Conservation (phyloP, 176 grass and related monocot species). For the Oryza brachyantha region DNA sequence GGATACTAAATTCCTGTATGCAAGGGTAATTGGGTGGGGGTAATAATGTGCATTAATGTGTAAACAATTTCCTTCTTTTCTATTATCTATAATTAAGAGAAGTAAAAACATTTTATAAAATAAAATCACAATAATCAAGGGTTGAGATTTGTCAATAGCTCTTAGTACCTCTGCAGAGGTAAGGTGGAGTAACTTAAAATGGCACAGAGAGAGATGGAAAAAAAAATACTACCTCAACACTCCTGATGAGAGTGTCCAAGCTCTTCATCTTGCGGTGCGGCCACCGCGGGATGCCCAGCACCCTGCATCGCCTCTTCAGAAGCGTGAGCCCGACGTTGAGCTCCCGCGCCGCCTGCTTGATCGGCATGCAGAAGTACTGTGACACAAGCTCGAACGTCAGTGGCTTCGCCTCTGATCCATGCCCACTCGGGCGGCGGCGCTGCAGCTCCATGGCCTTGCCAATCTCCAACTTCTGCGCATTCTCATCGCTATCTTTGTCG, state of each 20-base stretch:
- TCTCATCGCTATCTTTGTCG: not conserved
- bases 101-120: too few relatives aligned
- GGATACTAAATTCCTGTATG: too few relatives aligned
- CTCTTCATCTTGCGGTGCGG: slow-evolving; percentile 63
- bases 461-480: not conserved
- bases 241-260: slow-evolving; percentile 44
- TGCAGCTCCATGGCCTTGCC: not conserved
- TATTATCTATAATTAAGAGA: too few relatives aligned
- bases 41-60: too few relatives aligned
- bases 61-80: too few relatives aligned
- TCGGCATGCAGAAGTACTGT: slow-evolving; percentile 44
- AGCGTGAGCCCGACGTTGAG: slow-evolving; percentile 49
- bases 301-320: slow-evolving; percentile 56
- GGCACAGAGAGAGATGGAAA: too few relatives aligned
- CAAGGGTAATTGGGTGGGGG: too few relatives aligned
- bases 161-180: too few relatives aligned
- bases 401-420: not conserved
- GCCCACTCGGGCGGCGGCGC: not conserved
- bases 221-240: slow-evolving; percentile 36
- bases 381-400: slow-evolving; percentile 39
- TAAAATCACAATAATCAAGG: too few relatives aligned
- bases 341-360: slow-evolving; percentile 51
- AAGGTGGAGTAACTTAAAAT: too few relatives aligned
- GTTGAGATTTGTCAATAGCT: too few relatives aligned
- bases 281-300: slow-evolving; percentile 50